Evolutionary conservation across 1,284 basidiomycete species (phyloP).

Genomic region (Microbotryum scabiosae): DNA sequence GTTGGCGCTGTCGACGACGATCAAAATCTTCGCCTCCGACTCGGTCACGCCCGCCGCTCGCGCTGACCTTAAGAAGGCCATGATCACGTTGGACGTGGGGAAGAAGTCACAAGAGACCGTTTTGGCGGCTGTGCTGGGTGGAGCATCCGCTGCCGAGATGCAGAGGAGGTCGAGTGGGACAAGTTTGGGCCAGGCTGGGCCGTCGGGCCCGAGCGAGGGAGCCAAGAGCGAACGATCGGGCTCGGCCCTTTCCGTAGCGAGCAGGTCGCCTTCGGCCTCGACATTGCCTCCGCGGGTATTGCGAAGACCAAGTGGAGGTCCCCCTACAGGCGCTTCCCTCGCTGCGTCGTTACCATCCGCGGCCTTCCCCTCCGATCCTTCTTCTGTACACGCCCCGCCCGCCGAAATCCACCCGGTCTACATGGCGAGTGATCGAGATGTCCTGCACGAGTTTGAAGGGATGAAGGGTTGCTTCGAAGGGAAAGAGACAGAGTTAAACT

Average conservation of each 20-base stretch:
- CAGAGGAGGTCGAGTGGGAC: slow-evolving; percentile 1
- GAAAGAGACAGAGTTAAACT: slow-evolving; percentile 95
- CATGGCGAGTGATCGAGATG: slow-evolving; percentile 73
- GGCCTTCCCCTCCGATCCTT: slow-evolving; percentile 22
- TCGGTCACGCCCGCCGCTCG: slow-evolving; percentile 74
- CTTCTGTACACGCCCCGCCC: slow-evolving; percentile 9
- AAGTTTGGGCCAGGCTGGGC: not conserved
- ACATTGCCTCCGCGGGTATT: not conserved
- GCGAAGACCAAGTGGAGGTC: not conserved
- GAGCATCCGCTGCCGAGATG: not conserved
- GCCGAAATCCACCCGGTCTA: slow-evolving; percentile 40
- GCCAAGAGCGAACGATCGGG: not conserved
- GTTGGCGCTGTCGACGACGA: slow-evolving; percentile 66
- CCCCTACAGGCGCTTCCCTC: slow-evolving; percentile 11
- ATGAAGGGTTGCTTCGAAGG: slow-evolving; percentile 83
- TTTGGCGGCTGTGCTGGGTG: slow-evolving; percentile 41
- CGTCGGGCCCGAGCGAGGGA: not conserved
- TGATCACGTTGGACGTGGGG: slow-evolving; percentile 71
- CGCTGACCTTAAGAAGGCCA: slow-evolving; percentile 84
- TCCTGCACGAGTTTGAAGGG: slow-evolving; percentile 70
- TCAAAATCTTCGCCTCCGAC: slow-evolving; percentile 74
- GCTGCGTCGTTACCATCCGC: slow-evolving; percentile 10
- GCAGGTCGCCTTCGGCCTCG: not conserved
- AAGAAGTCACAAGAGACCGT: slow-evolving; percentile 61
- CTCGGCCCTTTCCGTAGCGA: no score